Evolutionary conservation across 2,329 filamentous ascomycete species (phyloP), one percentile per base, ranked within the genome.

Genomic region (Ascochyta rabiei): DNA sequence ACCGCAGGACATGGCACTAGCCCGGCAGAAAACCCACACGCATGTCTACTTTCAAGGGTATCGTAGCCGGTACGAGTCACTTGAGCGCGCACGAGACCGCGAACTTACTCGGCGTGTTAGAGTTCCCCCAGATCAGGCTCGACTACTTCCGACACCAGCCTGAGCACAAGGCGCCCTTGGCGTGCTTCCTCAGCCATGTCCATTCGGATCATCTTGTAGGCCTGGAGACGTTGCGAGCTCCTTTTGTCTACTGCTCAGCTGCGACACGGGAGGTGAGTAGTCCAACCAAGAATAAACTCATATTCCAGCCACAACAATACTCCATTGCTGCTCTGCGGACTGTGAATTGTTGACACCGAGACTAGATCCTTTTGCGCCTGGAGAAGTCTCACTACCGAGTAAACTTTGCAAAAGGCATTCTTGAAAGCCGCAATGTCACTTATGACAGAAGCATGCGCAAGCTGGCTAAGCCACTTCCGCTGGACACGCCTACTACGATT

Each of bases 201-300:
- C 93, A 97, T 71, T 96, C 89, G 60, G 93, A 97, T 66, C 93
- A 97, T 75, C 82, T 97, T 1, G 82, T 83, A 31, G 93, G 93
- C 0, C 81, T 97, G 1, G 91, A 96, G 64, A 84, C 82, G 12
- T 81, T 93, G 48, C 84, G 86, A 40, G 86, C 89, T 24, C 89
- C 91, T 0, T 96, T 96, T 67, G 85, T 98, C 18, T 97, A 96
- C 75, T 97, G 92, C 76, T 96, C 93, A 1, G 82, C 89, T 0
- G 89, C 90, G 0, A 97, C 93, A 0, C 84, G 85, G 60, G 88
- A 92, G 73, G 86, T 81, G 39, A 5, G 45, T 54, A n/a, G n/a
- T 15, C 35, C n/a, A 21, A 3, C 3, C 10, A 21, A 6, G 8
- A 6, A 13, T 38, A 16, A 5, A 9, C 33, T 8, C 33, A 35